Conservation (phyloP, 2,329 filamentous ascomycete genomes). For the Aspergillus chevalieri region DNA sequence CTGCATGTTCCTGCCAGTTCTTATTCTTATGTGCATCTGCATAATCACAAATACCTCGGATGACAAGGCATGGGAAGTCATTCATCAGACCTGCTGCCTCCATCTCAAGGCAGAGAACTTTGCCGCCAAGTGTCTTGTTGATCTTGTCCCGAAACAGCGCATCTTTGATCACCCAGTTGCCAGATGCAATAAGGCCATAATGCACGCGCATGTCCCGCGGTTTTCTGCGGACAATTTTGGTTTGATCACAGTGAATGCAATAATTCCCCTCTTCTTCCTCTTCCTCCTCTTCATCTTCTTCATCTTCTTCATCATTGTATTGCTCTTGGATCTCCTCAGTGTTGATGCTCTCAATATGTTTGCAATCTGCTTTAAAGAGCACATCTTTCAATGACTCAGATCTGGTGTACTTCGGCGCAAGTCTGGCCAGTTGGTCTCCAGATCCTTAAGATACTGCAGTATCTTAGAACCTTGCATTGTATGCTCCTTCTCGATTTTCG, state of each 20-base stretch:
- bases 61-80: not conserved
- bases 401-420: not conserved
- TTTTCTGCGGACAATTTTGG: not conserved
- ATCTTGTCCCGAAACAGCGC: not conserved
- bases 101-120: not conserved
- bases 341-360: not conserved
- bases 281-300: no score
- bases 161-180: constrained; percentile 4
- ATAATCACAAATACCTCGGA: not conserved
- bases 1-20: not conserved
- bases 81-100: not conserved
- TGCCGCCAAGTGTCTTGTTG: not conserved
- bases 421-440: not conserved
- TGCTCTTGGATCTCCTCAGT: not conserved
- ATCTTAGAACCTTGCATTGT: not conserved
- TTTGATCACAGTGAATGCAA: not conserved
- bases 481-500: not conserved
- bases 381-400: not conserved
- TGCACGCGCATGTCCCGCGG: not conserved
- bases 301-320: no score
- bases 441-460: not conserved
- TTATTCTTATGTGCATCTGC: not conserved
- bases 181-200: constrained; percentile 9
- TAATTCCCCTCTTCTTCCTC: no score
- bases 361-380: not conserved